Base-by-base conservation (phyloP, 257 asterid species). In the Solanum bukasovii region DNA sequence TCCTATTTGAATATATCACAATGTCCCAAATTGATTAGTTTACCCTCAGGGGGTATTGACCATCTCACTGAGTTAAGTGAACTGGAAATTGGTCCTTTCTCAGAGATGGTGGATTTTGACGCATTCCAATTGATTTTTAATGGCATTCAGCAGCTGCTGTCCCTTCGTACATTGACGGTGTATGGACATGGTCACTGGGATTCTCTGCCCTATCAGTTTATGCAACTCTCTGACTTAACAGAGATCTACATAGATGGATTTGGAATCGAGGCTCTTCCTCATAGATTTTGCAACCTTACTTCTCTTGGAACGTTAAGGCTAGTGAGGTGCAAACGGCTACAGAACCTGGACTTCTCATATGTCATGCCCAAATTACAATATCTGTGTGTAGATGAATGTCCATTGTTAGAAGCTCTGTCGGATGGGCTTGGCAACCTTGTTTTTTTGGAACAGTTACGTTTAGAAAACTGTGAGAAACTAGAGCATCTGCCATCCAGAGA, bases 231-330 rank as follows among this genome's bases (percentile, higher is more conserved):
- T 63, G 71, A 65, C 40, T 81, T 90, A 18, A 72, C 7, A 5
- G 0, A 0, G 0, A 8, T 92, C 2, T 0, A 0, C 0, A 13
- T 92, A 7, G 0, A 0, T 5, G 67, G 27, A 1, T 90, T 89
- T 0, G 89, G 86, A 77, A 40, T 89, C 0, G 84, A 91, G 75
- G 68, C 38, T 23, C 86, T 92, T n/a, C 93, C 91, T 44, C 14
- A 1, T 44, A 44, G 49, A 11, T 11, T 44, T 44, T 2, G 16
- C 49, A 44, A 44, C 49, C 49, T 44, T 44, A 44, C 49, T 44
- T 44, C 49, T 46, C 92, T 90, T 12, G 37, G 65, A 84, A 0
- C 0, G 0, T 83, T 90, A 13, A 0, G 0, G 0, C 67, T 92
- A 0, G 0, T 0, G 1, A 4, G 31, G 0, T 88, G 88, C 52